Conservation (phyloP, 2,329 filamentous ascomycete genomes). For the Aspergillus neotritici region DNA sequence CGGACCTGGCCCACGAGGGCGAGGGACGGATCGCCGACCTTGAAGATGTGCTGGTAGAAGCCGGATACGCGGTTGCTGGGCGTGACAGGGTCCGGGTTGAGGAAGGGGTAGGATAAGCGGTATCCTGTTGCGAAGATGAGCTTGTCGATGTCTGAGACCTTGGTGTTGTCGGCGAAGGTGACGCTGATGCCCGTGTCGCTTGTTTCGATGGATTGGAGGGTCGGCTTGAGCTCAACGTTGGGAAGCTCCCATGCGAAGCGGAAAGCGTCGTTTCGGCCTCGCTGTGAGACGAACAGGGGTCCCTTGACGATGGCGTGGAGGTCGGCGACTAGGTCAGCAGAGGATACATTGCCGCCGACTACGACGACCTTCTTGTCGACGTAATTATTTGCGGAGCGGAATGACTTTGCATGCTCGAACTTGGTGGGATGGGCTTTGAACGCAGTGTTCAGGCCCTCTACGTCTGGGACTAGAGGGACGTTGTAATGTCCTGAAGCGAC, state of each 20-base stretch:
- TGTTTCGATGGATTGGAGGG: conserved; percentile 12
- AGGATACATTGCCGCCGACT: conserved; percentile 27
- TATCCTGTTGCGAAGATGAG: conserved; percentile 31
- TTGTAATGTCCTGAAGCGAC: conserved; percentile 41
- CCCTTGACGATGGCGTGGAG: conserved; percentile 20
- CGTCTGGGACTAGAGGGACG: conserved; percentile 35
- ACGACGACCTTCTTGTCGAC: conserved; percentile 28
- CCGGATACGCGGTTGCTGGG: conserved; percentile 21
- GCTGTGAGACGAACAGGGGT: conserved; percentile 16
- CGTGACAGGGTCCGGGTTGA: conserved; percentile 18
- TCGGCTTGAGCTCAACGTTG: conserved; percentile 17
- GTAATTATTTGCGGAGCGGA: conserved; percentile 32
- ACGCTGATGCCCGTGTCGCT: conserved; percentile 1
- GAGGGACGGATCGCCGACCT: conserved; percentile 23
- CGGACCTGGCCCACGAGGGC: conserved; percentile 26
- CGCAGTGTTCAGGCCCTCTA: conserved; percentile 31
- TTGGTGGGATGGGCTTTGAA: conserved; percentile 25
- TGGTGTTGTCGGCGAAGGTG: conserved; percentile 19
- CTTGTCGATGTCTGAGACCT: conserved; percentile 18
- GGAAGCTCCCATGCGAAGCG: conserved; percentile 20
- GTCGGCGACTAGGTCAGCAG: conserved; percentile 23
- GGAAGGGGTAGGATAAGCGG: conserved; percentile 25
- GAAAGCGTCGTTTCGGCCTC: conserved; percentile 17
- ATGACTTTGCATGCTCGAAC: conserved; percentile 38
- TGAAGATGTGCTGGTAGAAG: conserved; percentile 30